phyloP scores from a whole-genome alignment of 73 alveolate genomes.

The Uronychia setigera region DNA sequence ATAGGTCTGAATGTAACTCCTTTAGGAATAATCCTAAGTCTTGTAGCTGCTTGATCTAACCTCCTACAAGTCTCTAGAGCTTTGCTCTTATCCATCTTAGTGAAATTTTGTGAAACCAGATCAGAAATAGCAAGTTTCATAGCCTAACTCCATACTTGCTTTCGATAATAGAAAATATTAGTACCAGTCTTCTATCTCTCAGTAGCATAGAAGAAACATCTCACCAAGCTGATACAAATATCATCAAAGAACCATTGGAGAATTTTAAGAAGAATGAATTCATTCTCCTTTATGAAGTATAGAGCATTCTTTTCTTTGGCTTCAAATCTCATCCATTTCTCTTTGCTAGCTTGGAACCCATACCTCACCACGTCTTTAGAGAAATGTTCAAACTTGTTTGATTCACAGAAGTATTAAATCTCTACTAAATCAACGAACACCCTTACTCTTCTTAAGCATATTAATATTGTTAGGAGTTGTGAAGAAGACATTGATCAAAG shows the following conservation, averaged over 20 bases:
- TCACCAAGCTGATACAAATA: conserved; percentile 24
- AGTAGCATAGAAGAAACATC: conserved; percentile 77
- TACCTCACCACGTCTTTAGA: conserved; percentile 28
- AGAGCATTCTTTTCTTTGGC: conserved; percentile 20
- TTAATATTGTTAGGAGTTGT: conserved; percentile 44
- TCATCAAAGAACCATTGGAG: conserved; percentile 70
- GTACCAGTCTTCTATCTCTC: conserved; percentile 79
- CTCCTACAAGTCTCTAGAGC: conserved; percentile 28
- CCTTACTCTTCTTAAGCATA: conserved; percentile 38
- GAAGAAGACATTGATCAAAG: conserved; percentile 52
- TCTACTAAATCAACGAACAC: conserved; percentile 37
- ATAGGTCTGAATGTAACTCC: conserved; percentile 85
- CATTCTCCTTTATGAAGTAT: conserved; percentile 57
- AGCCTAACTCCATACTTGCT: conserved; percentile 71
- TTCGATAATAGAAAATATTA: conserved; percentile 76
- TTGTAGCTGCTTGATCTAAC: conserved; percentile 62
- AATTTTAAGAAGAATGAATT: conserved; percentile 34
- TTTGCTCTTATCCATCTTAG: conserved; percentile 25
- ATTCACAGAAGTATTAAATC: conserved; percentile 36
- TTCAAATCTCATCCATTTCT: conserved; percentile 41
- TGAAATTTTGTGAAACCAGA: conserved; percentile 25
- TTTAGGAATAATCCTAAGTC: conserved; percentile 81
- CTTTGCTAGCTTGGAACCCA: conserved; percentile 28
- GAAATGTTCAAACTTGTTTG: conserved; percentile 58
- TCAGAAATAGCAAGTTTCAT: conserved; percentile 62